Conservation (phyloP, 1,284 basidiomycete species). For the Cutaneotrichosporon dermatis region DNA sequence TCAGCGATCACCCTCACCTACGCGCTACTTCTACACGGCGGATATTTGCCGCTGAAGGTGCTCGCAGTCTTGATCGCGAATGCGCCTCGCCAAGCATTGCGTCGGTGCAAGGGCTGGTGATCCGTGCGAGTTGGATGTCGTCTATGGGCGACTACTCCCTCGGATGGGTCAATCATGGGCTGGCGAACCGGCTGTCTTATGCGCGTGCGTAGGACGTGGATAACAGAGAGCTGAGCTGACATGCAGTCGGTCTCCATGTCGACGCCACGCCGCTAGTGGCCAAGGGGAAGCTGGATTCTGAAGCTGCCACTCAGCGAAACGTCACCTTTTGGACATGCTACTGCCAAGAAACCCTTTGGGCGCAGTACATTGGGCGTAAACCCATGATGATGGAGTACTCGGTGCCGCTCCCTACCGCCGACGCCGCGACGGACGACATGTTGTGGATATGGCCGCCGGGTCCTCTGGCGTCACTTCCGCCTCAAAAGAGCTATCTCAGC, state of each 20-base stretch:
- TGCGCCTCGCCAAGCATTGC: constrained; percentile 58
- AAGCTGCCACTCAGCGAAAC: constrained; percentile 21
- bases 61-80: constrained; percentile 57
- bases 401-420: constrained; percentile 18
- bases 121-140: constrained; percentile 60
- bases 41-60: constrained; percentile 57
- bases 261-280: constrained; percentile 20
- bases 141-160: constrained; percentile 38
- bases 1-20: constrained; percentile 56
- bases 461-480: neutral
- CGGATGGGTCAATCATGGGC: constrained; percentile 29
- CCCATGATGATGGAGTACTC: constrained; percentile 25
- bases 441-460: constrained; percentile 23
- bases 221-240: neutral
- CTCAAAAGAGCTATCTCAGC: constrained; percentile 11
- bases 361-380: constrained; percentile 29
- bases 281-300: constrained; percentile 19
- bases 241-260: constrained; percentile 28
- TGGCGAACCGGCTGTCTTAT: constrained; percentile 22
- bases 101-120: constrained; percentile 57
- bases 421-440: constrained; percentile 21
- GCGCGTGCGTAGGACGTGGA: constrained; percentile 20
- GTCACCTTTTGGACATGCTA: constrained; percentile 31
- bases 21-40: constrained; percentile 53
- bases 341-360: constrained; percentile 33